Percentiles rank a stretch among this genome's conserved stretches.
Evolutionary conservation across 257 asterid species (phyloP).

Genomic region (Thymus mandschuricus): DNA sequence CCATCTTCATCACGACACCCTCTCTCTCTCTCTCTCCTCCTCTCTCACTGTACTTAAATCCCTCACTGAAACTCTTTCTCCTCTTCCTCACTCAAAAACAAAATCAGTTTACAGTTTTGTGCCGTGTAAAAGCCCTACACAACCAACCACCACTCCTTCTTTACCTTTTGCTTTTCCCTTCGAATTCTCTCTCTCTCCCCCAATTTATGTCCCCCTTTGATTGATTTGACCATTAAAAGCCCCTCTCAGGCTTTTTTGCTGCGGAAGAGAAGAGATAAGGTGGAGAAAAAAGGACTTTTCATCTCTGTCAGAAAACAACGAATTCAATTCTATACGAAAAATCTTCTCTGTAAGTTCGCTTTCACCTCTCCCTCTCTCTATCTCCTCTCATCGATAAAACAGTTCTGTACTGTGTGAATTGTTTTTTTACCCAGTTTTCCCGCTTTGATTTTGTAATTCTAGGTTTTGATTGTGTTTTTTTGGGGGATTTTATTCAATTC

Average conservation of each 20-base stretch:
- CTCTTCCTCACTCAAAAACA: slow-evolving; percentile 17
- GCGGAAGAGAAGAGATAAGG: slow-evolving; percentile 26
- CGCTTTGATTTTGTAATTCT: not conserved
- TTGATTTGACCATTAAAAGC: slow-evolving; percentile 22
- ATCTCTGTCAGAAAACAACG: not conserved
- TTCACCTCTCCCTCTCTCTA: not conserved
- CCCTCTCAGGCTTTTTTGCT: slow-evolving; percentile 1
- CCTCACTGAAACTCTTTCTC: slow-evolving; percentile 10
- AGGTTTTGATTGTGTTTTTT: slow-evolving; percentile 18
- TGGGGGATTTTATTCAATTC: not conserved
- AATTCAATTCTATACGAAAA: not conserved
- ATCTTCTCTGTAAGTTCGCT: slow-evolving; percentile 18
- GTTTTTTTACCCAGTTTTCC: not conserved
- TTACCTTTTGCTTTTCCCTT: slow-evolving; percentile 26
- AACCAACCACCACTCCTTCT: slow-evolving; percentile 35
- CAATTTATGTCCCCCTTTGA: not conserved
- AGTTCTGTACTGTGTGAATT: not conserved
- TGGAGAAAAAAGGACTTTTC: not conserved
- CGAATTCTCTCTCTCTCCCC: slow-evolving; percentile 5
- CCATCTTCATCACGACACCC: slow-evolving; percentile 6
- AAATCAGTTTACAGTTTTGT: slow-evolving; percentile 33
- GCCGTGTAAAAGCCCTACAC: slow-evolving; percentile 36
- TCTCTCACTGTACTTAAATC: slow-evolving; percentile 26
- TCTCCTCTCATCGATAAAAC: not conserved
- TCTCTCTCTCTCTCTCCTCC: not conserved